Evolutionary conservation across 2,329 filamentous ascomycete species (phyloP).

Genomic region (Alternaria longipes): DNA sequence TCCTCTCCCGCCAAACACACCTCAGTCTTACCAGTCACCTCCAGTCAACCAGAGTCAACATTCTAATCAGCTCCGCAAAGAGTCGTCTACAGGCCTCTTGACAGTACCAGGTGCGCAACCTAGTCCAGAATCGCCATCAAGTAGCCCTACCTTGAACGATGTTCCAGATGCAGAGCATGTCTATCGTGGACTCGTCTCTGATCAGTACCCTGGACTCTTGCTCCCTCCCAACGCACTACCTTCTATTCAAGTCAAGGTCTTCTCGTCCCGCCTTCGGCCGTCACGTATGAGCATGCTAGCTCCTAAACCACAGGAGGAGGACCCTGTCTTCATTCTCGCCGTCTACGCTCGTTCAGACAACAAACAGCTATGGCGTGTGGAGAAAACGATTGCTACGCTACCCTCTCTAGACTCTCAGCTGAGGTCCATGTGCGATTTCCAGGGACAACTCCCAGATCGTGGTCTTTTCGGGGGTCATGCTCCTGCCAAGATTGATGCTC

Average conservation of each 20-base stretch:
- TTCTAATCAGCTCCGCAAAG: conserved; percentile 40
- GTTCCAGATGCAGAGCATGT: conserved; percentile 60
- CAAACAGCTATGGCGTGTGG: conserved; percentile 88
- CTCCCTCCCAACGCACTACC: conserved; percentile 88
- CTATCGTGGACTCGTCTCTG: conserved; percentile 80
- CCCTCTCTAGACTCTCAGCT: conserved; percentile 83
- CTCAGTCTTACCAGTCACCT: conserved; percentile 68
- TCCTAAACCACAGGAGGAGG: conserved; percentile 82
- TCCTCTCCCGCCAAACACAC: conserved; percentile 74
- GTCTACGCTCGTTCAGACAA: conserved; percentile 79
- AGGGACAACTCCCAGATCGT: conserved; percentile 81
- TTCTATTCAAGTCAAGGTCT: conserved; percentile 84
- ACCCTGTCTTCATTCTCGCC: conserved; percentile 92
- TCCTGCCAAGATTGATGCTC: conserved; percentile 89
- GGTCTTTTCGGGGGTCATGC: conserved; percentile 91
- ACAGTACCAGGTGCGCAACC: conserved; percentile 44
- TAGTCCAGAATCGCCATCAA: conserved; percentile 45
- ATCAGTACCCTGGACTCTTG: conserved; percentile 86
- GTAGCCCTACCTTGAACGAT: conserved; percentile 37
- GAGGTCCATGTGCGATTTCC: conserved; percentile 76
- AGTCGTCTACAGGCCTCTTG: conserved; percentile 36
- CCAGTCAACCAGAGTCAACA: conserved; percentile 52
- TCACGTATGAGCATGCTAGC: conserved; percentile 86
- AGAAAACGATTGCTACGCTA: conserved; percentile 87
- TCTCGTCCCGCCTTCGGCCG: conserved; percentile 93